Percentiles rank a stretch among this genome's conserved stretches.
Conservation (phyloP, 2,329 filamentous ascomycete genomes). For the Penicillium concentricum region DNA sequence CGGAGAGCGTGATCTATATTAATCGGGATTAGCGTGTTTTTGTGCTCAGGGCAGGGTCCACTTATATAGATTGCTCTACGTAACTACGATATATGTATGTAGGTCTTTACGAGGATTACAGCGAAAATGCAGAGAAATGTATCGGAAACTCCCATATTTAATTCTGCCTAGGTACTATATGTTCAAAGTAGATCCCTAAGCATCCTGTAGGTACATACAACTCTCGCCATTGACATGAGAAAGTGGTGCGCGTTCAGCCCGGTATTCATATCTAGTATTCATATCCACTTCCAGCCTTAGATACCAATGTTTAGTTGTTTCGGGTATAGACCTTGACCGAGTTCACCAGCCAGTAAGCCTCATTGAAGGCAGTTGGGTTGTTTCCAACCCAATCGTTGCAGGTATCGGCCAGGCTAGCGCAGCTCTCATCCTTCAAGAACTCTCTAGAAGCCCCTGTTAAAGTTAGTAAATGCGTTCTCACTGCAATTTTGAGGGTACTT, state of each 20-base stretch:
- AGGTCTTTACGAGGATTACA: background rate
- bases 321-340: background rate
- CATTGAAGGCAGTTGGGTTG: background rate
- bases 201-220: background rate
- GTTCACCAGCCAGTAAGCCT: background rate
- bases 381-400: background rate
- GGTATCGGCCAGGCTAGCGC: background rate
- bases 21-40: background rate
- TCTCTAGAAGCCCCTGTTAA: background rate
- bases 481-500: background rate
- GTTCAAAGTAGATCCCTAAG: background rate
- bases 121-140: background rate
- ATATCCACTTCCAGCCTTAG: too few species aligned
- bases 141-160: background rate
- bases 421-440: background rate
- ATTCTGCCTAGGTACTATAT: background rate
- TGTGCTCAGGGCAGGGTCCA: background rate
- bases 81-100: background rate
- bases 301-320: background rate
- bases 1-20: background rate
- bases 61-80: background rate
- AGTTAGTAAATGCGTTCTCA: background rate
- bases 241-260: background rate
- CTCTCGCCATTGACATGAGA: background rate
- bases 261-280: background rate